Evolutionary conservation across 768 basidiomycete genomes (phyloP).

Genomic region (Cubamyces lactineus): DNA sequence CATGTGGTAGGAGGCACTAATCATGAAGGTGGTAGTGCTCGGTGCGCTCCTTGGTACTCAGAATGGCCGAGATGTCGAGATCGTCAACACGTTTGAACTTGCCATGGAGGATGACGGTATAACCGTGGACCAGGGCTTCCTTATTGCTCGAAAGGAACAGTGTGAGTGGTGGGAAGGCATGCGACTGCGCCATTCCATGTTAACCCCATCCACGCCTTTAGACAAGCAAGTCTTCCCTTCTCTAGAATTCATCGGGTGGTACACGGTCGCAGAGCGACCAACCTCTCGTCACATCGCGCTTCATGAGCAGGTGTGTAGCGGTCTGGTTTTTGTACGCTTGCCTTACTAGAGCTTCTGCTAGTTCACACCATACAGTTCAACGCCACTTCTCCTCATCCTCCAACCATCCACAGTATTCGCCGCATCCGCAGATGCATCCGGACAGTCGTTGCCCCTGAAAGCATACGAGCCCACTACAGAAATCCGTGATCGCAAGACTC

Average conservation of each 20-base stretch:
- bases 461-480: slow-evolving; percentile 94
- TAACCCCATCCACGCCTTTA: slow-evolving; percentile 36
- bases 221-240: slow-evolving; percentile 99
- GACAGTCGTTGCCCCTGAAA: slow-evolving; percentile 83
- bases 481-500: slow-evolving; percentile 75
- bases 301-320: slow-evolving; percentile 73
- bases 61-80: slow-evolving; percentile 92
- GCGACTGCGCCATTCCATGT: too few relatives aligned
- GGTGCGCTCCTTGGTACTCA: slow-evolving; percentile 95
- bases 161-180: slow-evolving; percentile 50
- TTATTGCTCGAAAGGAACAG: slow-evolving; percentile 83
- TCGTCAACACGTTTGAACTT: slow-evolving; percentile 96
- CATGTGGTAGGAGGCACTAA: not conserved
- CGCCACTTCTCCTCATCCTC: slow-evolving; percentile 83
- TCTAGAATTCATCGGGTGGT: slow-evolving; percentile 98
- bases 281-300: slow-evolving; percentile 76
- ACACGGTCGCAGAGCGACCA: slow-evolving; percentile 80
- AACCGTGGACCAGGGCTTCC: slow-evolving; percentile 78
- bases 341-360: slow-evolving; percentile 36
- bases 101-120: slow-evolving; percentile 61
- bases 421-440: slow-evolving; percentile 52
- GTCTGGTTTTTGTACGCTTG: not conserved
- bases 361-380: slow-evolving; percentile 86
- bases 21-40: slow-evolving; percentile 60
- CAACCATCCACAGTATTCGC: slow-evolving; percentile 54